Evolutionary conservation across 2,329 filamentous ascomycete genomes (phyloP).

Genomic region (Fusarium brachygibbosum): DNA sequence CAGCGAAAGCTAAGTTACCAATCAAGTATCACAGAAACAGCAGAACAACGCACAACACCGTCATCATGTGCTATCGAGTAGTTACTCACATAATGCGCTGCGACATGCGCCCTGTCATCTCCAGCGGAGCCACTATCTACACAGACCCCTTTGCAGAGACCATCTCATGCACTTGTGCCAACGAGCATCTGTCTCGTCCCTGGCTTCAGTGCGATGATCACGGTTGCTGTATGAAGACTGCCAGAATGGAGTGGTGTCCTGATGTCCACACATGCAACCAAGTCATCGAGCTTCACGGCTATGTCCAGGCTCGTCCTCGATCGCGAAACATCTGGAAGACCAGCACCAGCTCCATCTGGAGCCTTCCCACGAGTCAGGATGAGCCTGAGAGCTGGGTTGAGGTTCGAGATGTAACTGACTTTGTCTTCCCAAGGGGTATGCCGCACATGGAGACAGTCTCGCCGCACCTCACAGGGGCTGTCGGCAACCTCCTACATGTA

Average conservation of each 20-base stretch:
- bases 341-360: background rate
- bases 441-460: constrained; percentile 1
- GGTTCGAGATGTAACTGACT: background rate
- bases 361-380: background rate
- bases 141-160: constrained; percentile 46
- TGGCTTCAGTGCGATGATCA: constrained; percentile 45
- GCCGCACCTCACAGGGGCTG: background rate
- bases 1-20: background rate
- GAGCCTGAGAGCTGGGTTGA: background rate
- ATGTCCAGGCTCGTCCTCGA: constrained; percentile 27
- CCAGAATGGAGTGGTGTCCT: constrained; percentile 36
- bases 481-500: constrained; percentile 13
- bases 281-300: constrained; percentile 33
- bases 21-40: background rate
- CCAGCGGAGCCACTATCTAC: constrained; percentile 38
- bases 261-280: constrained; percentile 19
- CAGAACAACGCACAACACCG: background rate
- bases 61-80: constrained; percentile 46
- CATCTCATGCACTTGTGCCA: constrained; percentile 37
- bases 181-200: background rate
- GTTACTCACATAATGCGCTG: constrained; percentile 49
- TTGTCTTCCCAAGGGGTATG: constrained; percentile 14
- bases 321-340: constrained; percentile 15
- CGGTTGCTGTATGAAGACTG: constrained; percentile 47
- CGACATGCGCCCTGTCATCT: constrained; percentile 50